Conservation (phyloP, 2,329 filamentous ascomycete species). For the Alternaria sp. region DNA sequence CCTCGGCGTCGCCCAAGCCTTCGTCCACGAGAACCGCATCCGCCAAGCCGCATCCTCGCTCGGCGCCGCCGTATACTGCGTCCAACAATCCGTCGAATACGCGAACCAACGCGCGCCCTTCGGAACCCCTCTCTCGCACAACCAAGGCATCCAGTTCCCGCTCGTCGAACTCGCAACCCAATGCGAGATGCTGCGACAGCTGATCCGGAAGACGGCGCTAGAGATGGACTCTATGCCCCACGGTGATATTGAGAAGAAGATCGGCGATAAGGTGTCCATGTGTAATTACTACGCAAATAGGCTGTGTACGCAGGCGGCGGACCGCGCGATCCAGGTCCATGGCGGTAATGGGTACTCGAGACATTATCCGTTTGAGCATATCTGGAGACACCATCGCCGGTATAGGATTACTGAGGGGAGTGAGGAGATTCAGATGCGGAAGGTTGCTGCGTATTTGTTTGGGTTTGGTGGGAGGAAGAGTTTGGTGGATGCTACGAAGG, state of each 20-base stretch:
- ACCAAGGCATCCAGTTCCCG: conserved; percentile 69
- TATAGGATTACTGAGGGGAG: conserved; percentile 70
- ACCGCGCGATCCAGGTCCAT: conserved; percentile 67
- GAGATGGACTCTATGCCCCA: conserved; percentile 66
- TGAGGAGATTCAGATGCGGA: conserved; percentile 72
- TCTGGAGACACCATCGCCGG: conserved; percentile 68
- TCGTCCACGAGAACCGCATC: conserved; percentile 70
- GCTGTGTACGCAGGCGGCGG: conserved; percentile 65
- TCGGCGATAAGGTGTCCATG: conserved; percentile 69
- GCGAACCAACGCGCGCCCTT: conserved; percentile 62
- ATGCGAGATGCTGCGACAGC: conserved; percentile 65
- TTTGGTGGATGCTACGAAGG: conserved; percentile 38
- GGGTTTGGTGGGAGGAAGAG: conserved; percentile 58
- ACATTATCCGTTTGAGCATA: conserved; percentile 68
- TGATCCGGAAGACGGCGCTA: conserved; percentile 66
- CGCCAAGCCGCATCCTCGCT: conserved; percentile 68
- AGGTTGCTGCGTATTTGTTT: conserved; percentile 66
- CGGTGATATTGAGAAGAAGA: conserved; percentile 61
- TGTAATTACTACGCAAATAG: conserved; percentile 71
- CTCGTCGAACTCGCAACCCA: conserved; percentile 68
- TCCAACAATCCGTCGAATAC: conserved; percentile 63
- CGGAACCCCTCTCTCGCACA: conserved; percentile 62
- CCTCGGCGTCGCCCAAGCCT: conserved; percentile 67
- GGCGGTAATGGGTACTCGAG: conserved; percentile 66
- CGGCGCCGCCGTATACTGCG: conserved; percentile 65